These are phyloP conservation scores for Aaosphaeria pasadenensis DNA, from an alignment of 2,329 filamentous ascomycete species.

Conservation along the genomic window DNA sequence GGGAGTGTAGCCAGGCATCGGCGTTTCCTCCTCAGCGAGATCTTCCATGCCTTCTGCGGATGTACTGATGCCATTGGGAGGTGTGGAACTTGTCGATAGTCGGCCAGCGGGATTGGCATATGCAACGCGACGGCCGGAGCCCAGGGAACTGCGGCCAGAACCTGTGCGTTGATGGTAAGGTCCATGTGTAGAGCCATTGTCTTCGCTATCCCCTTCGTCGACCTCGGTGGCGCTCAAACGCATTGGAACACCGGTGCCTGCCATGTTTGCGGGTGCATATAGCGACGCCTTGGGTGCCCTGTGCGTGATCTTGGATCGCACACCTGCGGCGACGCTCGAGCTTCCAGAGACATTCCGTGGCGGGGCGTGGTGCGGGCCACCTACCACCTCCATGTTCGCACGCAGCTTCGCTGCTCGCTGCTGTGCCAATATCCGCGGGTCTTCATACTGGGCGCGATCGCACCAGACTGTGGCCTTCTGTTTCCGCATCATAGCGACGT, in stretches of 20 bases:
- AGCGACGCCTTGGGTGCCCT: conserved; percentile 75
- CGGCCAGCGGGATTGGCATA: conserved; percentile 43
- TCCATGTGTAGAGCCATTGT: conserved; percentile 48
- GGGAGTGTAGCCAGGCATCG: conserved; percentile 37
- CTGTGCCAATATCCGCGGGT: conserved; percentile 77
- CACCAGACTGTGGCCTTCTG: conserved; percentile 99
- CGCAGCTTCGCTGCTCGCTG: conserved; percentile 85
- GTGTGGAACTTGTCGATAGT: conserved; percentile 52
- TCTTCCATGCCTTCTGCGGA: conserved; percentile 38
- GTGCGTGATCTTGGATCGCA: conserved; percentile 83
- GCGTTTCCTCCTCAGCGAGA: conserved; percentile 45
- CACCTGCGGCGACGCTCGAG: conserved; percentile 45
- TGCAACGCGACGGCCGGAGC: conserved; percentile 37
- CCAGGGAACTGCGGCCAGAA: conserved; percentile 68
- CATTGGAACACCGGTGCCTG: conserved; percentile 81
- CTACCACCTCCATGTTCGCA: conserved; percentile 79
- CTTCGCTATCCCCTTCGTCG: conserved; percentile 80
- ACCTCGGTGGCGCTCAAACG: conserved; percentile 94
- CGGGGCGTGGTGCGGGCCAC: conserved; percentile 46
- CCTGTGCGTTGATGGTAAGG: conserved; percentile 66
- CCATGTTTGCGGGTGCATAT: conserved; percentile 73
- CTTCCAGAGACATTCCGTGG: conserved; percentile 38
- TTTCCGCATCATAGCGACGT: conserved; percentile 92
- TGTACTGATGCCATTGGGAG: conserved; percentile 48
- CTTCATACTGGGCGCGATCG: conserved; percentile 88